phyloP scores from a whole-genome alignment of 148 eudicot species.

The Limonium bicolor region DNA sequence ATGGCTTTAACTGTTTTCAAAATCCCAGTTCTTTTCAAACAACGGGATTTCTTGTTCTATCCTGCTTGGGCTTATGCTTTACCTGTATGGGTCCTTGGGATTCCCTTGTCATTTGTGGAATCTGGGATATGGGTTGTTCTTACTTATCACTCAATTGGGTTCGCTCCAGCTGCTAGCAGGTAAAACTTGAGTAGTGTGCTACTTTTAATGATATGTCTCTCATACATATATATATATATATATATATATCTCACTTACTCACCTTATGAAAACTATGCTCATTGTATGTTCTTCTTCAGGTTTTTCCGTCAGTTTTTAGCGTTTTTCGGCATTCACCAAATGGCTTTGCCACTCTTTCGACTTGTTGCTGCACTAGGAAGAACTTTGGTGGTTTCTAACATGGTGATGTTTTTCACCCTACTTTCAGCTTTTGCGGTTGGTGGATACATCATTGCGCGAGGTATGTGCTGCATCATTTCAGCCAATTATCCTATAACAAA shows the following conservation, averaged over 20 bases:
- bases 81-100: constrained; percentile 55
- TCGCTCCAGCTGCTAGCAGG: constrained; percentile 64
- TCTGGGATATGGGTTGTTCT: constrained; percentile 57
- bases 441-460: constrained; percentile 54
- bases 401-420: constrained; percentile 24
- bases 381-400: constrained; percentile 38
- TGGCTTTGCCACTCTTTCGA: constrained; percentile 51
- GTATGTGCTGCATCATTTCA: constrained; percentile 13
- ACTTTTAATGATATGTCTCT: too few relatives aligned
- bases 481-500: constrained; percentile 34
- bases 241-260: constrained; percentile 1
- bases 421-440: constrained; percentile 40
- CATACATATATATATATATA: too few relatives aligned
- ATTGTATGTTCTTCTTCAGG: constrained; percentile 22
- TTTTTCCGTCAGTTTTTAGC: constrained; percentile 52
- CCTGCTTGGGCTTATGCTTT: constrained; percentile 68
- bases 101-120: constrained; percentile 52
- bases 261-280: too few relatives aligned
- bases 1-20: constrained; percentile 45
- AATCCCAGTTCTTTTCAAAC: constrained; percentile 59
- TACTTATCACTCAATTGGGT: constrained; percentile 66
- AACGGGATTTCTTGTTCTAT: constrained; percentile 46
- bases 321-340: constrained; percentile 54
- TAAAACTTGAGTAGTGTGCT: constrained; percentile 12
- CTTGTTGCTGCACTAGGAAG: constrained; percentile 49